Evolutionary conservation across 305 asterid genomes (phyloP).

Genomic region (Fraxinus nigra): DNA sequence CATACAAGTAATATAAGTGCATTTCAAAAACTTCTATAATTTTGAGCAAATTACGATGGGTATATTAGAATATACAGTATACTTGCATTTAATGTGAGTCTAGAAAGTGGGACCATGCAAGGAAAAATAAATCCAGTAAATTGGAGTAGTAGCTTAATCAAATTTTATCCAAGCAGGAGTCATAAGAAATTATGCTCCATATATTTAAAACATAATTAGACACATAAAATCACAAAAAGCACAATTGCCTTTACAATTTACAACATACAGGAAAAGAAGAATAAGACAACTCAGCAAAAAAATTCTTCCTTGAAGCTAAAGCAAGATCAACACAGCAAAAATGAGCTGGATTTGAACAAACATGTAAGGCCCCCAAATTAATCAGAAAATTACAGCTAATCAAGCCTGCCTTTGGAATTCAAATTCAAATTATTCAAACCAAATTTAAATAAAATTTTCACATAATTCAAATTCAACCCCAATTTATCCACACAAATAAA

Average conservation of each 20-base stretch:
- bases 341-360: neutral
- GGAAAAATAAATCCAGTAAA: neutral
- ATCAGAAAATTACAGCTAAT: slow-evolving; percentile 3
- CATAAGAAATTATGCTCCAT: neutral
- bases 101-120: neutral
- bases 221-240: neutral
- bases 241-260: neutral
- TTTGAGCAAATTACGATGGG: neutral
- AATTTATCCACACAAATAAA: slow-evolving; percentile 14
- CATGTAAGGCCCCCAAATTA: slow-evolving; percentile 2
- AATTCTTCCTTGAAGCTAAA: neutral
- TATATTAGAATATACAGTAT: neutral
- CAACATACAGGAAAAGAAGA: neutral
- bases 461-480: slow-evolving; percentile 2
- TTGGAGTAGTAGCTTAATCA: neutral
- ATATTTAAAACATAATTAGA: neutral
- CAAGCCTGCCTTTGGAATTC: neutral
- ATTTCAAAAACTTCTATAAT: neutral
- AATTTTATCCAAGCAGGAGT: neutral
- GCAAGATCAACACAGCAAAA: slow-evolving; percentile 7
- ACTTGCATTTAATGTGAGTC: neutral
- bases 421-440: neutral
- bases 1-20: neutral
- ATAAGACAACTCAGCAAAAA: neutral
- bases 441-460: neutral